Base-by-base conservation (phyloP, 2,329 filamentous ascomycete species). In the Elsinoe necatrix region DNA sequence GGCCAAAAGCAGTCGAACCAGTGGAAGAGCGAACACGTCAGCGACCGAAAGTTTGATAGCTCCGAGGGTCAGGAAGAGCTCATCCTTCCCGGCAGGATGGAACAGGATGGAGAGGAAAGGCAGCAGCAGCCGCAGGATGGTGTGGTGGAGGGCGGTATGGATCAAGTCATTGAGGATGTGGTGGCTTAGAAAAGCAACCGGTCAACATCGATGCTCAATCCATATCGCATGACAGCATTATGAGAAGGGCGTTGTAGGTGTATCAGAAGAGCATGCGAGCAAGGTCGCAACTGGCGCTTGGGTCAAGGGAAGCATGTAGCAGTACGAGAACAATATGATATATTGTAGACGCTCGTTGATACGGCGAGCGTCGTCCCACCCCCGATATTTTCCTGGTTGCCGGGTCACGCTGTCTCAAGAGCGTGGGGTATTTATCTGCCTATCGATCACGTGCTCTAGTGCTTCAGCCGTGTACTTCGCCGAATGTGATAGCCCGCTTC, bases 1-100 rank as follows among this genome's bases (percentile, higher is more conserved):
- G 93, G 92, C 11, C 93, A 98, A 68, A 80, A 81, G 75, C 83
- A 88, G 64, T 89, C 87, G 52, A 82, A 81, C 12, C 89, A 95
- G 25, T 97, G 92, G 92, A 90, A 85, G 16, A 81, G 89, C 2
- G 62, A 62, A 41, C 59, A 61, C 41, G 57, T 61, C 31, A 59
- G 57, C 52, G 58, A 59, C 1, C 55, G 59, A 16, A 56, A 56
- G 7, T 59, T 59, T 23, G 34, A 31, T 21, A 42, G 12, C 27
- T 48, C 52, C 21, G 63, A 64, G 11, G 64, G 63, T 7, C 61
- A 62, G 25, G 68, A 69, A 56, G 68, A 70, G 59, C 60, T 70
- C 51, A 68, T 70, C 27, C 43, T 67, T 37, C 68, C 68, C 2
- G 63, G 66, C n/a, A 61, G 62, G 39, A 55, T 56, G 54, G 54